Evolutionary conservation across 108 stramenopile genomes (phyloP).

Genomic region (Pseudonitzschia pungens): DNA sequence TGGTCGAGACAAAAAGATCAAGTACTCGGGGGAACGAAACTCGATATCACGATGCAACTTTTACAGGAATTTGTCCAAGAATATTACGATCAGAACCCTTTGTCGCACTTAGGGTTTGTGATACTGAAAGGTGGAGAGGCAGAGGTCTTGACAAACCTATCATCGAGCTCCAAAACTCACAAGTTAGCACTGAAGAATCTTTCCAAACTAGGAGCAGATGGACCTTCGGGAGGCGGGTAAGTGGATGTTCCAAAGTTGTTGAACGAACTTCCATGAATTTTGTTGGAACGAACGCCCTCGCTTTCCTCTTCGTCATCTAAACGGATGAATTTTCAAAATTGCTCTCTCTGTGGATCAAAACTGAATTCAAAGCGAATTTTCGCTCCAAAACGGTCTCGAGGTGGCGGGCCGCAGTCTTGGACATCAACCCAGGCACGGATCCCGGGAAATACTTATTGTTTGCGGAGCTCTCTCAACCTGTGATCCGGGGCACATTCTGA

Average conservation of each 20-base stretch:
- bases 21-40: slow-evolving; percentile 62
- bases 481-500: slow-evolving; percentile 77
- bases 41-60: slow-evolving; percentile 56
- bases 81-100: slow-evolving; percentile 86
- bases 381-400: slow-evolving; percentile 87
- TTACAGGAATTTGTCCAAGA: slow-evolving; percentile 67
- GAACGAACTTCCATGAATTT: neutral
- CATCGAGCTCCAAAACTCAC: slow-evolving; percentile 61
- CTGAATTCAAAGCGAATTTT: slow-evolving; percentile 52
- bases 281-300: no score
- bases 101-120: slow-evolving; percentile 78
- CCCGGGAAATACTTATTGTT: slow-evolving; percentile 78
- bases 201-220: slow-evolving; percentile 41
- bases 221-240: slow-evolving; percentile 43
- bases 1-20: slow-evolving; percentile 77
- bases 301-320: neutral
- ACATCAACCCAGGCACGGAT: slow-evolving; percentile 78
- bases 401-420: slow-evolving; percentile 85
- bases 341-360: neutral
- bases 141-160: slow-evolving; percentile 72
- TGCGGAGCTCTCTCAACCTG: slow-evolving; percentile 71
- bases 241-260: neutral
- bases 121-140: slow-evolving; percentile 77
- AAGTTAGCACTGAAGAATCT: slow-evolving; percentile 60
- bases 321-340: neutral